These are phyloP conservation scores for Microsporum ferrugineum DNA, from an alignment of 2,329 filamentous ascomycete genomes.

Conservation along the genomic window DNA sequence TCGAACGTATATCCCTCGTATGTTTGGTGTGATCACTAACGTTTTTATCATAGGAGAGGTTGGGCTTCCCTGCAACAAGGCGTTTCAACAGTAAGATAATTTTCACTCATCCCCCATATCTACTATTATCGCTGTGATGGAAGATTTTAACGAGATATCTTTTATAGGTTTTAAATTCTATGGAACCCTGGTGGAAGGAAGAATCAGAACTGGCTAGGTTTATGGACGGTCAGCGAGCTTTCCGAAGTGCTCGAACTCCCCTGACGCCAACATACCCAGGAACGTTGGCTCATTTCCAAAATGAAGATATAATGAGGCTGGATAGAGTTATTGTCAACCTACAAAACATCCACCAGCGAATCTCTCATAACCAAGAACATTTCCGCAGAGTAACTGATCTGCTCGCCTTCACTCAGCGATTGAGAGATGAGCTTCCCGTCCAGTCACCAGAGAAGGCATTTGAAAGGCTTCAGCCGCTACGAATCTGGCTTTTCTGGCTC, in stretches of 20 bases:
- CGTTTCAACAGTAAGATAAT: slow-evolving; percentile 62
- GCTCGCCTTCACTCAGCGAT: slow-evolving; percentile 59
- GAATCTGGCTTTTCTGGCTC: slow-evolving; percentile 93
- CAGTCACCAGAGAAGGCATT: slow-evolving; percentile 75
- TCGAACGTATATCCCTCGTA: neutral
- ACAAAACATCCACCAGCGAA: slow-evolving; percentile 44
- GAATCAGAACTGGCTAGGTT: slow-evolving; percentile 54
- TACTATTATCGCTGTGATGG: slow-evolving; percentile 2
- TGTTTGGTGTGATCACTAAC: slow-evolving; percentile 22
- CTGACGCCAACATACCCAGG: slow-evolving; percentile 23
- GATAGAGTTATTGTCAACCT: slow-evolving; percentile 57
- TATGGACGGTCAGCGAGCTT: slow-evolving; percentile 30
- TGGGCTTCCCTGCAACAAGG: slow-evolving; percentile 92
- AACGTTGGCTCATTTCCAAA: slow-evolving; percentile 25
- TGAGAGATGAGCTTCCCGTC: slow-evolving; percentile 58
- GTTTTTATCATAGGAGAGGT: slow-evolving; percentile 52
- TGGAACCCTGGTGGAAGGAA: slow-evolving; percentile 76
- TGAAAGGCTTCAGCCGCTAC: slow-evolving; percentile 72
- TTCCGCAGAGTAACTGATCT: slow-evolving; percentile 57
- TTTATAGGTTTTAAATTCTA: slow-evolving; percentile 67
- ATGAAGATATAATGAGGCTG: slow-evolving; percentile 60
- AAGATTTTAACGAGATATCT: slow-evolving; percentile 18
- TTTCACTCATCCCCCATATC: neutral
- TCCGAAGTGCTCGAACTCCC: slow-evolving; percentile 27
- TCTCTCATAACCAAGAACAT: slow-evolving; percentile 60